Evolutionary conservation across 306 rosid genomes (phyloP), one percentile per base, ranked within the genome.

Genomic region (Cucumis cinereus): DNA sequence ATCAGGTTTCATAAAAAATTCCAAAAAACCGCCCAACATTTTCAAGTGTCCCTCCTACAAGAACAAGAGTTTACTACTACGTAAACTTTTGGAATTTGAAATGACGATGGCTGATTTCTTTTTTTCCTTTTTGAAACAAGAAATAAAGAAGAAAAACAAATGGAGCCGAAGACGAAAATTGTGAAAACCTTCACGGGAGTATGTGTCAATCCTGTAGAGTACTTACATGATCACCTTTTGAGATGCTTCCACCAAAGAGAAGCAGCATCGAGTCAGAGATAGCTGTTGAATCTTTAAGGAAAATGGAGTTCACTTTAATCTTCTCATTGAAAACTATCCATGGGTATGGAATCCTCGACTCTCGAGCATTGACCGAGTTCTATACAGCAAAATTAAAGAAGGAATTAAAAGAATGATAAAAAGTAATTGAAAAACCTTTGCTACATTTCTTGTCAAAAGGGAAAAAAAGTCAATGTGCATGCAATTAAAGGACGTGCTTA

Each of bases 261-360:
- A 95, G 99, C 76, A 92, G 79, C 78, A 82, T 77, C 10, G 99
- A 90, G 83, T 94, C 99, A 80, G 91, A 83, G 56, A 94, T 89
- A 50, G 92, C 99, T 64, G 99, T 92, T 62, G 99, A 90, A 86
- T 94, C 99, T 60, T 96, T 97, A 77, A 94, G 93, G 74, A 94
- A 92, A 83, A 94, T 87, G 40, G 99, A 92, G 86, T 94, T 92
- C 90, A 94, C 98, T 86, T 92, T 94, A 75, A 94, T 83, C 87
- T 94, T 94, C 89, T 92, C 98, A 43, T 95, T 95, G 77, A 95
- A 95, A 84, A 95, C 89, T 53, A 95, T 85, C 99, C 99, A 95
- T 30, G 99, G 97, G 88, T 85, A 90, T 19, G 98, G 97, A 86
- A 92, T 92, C 84, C 83, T 86, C 43, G 89, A 73, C 82, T 92